Evolutionary conservation across 1,284 basidiomycete genomes (phyloP).

Genomic region (Pseudozyma sp.): DNA sequence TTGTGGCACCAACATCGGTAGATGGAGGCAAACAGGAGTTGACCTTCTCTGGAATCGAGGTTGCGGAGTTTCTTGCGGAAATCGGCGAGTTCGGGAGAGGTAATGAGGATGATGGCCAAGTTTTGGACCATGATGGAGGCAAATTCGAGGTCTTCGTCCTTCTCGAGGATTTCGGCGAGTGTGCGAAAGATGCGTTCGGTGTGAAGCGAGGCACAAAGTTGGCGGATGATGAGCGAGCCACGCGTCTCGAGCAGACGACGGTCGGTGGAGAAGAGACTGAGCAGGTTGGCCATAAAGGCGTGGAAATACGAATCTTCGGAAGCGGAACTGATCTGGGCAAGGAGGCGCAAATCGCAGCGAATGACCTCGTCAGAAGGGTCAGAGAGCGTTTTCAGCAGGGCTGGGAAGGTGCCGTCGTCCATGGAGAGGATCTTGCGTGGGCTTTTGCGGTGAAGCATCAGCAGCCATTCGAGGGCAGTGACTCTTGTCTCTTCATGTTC

Average conservation of each 20-base stretch:
- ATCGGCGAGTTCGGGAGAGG: conserved; percentile 92
- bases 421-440: conserved; percentile 96
- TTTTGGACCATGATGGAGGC: conserved; percentile 97
- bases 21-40: conserved; percentile 88
- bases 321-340: conserved; percentile 91
- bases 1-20: conserved; percentile 99
- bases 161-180: conserved; percentile 95
- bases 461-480: conserved; percentile 94
- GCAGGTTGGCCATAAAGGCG: conserved; percentile 91
- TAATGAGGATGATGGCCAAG: conserved; percentile 94
- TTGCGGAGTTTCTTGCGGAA: conserved; percentile 93
- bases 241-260: conserved; percentile 87
- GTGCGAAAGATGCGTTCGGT: conserved; percentile 95
- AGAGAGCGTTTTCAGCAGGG: conserved; percentile 92
- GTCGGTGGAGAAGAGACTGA: conserved; percentile 95
- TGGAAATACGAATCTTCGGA: conserved; percentile 97
- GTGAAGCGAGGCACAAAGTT: conserved; percentile 92
- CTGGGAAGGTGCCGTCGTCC: conserved; percentile 96
- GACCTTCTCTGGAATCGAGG: conserved; percentile 87
- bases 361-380: conserved; percentile 98
- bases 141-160: conserved; percentile 98
- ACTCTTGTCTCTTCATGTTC: conserved; percentile 97
- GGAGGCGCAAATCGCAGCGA: conserved; percentile 91
- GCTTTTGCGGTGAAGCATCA: conserved; percentile 98
- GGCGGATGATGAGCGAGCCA: conserved; percentile 94